Conservation (phyloP, 2,329 filamentous ascomycete species). For the Exophiala viscosa region DNA sequence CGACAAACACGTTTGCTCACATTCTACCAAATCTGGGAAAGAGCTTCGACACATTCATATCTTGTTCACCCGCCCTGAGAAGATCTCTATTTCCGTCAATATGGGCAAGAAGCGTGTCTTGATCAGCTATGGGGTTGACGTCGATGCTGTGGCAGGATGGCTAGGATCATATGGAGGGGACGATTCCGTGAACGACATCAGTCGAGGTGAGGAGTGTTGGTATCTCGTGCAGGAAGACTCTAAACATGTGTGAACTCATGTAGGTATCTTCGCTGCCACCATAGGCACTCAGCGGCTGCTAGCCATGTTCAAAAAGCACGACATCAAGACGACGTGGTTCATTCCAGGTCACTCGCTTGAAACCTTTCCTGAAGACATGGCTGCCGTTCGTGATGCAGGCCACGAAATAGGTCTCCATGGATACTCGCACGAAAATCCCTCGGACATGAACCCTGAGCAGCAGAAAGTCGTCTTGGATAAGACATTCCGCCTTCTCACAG, state of each 20-base stretch:
- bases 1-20: too few relatives aligned
- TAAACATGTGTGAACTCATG: not conserved
- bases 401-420: slow-evolving; percentile 67
- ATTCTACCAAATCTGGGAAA: too few relatives aligned
- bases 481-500: slow-evolving; percentile 66
- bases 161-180: slow-evolving; percentile 70
- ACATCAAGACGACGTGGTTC: slow-evolving; percentile 66
- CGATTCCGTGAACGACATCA: slow-evolving; percentile 68
- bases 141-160: slow-evolving; percentile 72
- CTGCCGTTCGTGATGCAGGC: slow-evolving; percentile 57
- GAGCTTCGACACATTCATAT: too few relatives aligned
- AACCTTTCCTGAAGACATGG: slow-evolving; percentile 64
- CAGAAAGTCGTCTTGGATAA: slow-evolving; percentile 77
- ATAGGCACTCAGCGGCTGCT: slow-evolving; percentile 62
- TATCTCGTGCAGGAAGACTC: not conserved
- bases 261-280: slow-evolving; percentile 63
- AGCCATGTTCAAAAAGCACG: slow-evolving; percentile 67
- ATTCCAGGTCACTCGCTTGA: slow-evolving; percentile 62
- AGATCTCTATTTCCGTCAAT: too few relatives aligned
- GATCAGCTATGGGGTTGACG: slow-evolving; percentile 64
- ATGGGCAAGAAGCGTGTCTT: slow-evolving; percentile 48
- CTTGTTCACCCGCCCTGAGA: too few relatives aligned
- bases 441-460: slow-evolving; percentile 68
- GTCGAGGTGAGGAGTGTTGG: slow-evolving; percentile 50
- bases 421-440: slow-evolving; percentile 70